phyloP scores from a whole-genome alignment of 176 grass and related monocot genomes.

The Luzula sylvatica region DNA sequence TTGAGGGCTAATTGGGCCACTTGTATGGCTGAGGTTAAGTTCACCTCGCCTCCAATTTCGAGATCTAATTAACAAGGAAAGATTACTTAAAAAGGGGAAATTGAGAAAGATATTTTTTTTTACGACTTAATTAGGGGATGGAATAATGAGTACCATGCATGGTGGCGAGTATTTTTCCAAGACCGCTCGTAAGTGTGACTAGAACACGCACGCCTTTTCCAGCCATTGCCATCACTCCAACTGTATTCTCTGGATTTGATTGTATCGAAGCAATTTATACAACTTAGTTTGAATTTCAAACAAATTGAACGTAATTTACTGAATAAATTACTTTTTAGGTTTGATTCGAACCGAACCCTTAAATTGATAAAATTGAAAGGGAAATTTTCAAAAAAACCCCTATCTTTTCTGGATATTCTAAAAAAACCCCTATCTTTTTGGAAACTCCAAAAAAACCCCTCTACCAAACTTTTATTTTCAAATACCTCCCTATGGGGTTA shows the following conservation, averaged over 20 bases:
- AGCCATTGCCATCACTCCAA: constrained; percentile 95
- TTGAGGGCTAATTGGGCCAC: constrained; percentile 93
- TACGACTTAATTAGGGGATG: background rate
- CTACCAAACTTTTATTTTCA: no score
- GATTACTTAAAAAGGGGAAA: background rate
- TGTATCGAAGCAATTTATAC: constrained; percentile 24
- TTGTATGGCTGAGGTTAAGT: constrained; percentile 85
- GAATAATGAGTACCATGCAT: constrained; percentile 66
- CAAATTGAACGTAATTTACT: background rate
- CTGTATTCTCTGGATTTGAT: constrained; percentile 98
- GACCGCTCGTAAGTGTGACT: constrained; percentile 93
- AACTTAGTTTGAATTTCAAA: constrained; percentile 27
- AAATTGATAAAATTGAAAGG: no score
- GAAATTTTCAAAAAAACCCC: no score
- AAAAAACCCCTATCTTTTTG: no score
- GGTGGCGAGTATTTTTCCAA: constrained; percentile 96
- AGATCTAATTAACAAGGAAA: constrained; percentile 31
- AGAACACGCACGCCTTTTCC: constrained; percentile 94
- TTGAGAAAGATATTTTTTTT: no score
- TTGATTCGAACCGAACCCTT: no score
- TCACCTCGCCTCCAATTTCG: constrained; percentile 83
- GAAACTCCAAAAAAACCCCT: no score
- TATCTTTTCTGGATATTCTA: no score
- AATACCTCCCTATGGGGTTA: no score
- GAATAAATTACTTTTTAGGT: constrained; percentile 5